Evolutionary conservation across 31 red algal species (phyloP), one percentile per base, ranked within the genome.

Genomic region (Bonnemaisonia californica): DNA sequence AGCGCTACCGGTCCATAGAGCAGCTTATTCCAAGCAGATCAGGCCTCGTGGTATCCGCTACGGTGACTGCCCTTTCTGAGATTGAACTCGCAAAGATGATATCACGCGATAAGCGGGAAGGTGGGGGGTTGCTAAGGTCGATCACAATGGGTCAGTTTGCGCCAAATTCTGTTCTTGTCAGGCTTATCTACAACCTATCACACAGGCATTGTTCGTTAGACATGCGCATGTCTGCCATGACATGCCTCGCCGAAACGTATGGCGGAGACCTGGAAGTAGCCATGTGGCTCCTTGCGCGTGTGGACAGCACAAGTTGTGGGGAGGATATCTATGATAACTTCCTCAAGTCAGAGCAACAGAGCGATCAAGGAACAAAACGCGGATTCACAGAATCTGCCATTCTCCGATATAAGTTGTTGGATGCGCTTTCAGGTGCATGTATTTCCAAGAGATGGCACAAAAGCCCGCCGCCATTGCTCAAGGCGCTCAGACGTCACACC

Each of bases 1-100:
- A 90, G 47, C 64, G 78, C 31, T 82, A 80, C 47, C 71, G 77
- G 26, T 69, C 78, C 16, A 67, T 90, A 19, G 86, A 90, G 58
- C 56, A 77, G 24, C 54, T 90, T 56, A 48, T 82, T 13, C 77
- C 77, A 22, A 57, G 69, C 13, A 34, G 77, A 31, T 76, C 86
- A 35, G 54, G 74, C 29, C 64, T 79, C 4, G 74, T 80, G 13
- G 48, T 47, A 28, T 60, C 74, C 21, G 62, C 84, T 29, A 41
- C 76, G 12, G 23, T 72, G 35, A 73, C 59, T 35, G 84, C 75
- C 19, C 28, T 88, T 3, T 70, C 68, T 11, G 74, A 80, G 18
- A 80, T 88, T 54, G 84, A 88, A 63, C 54, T 88, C 3, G 62
- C 63, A 12, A 80, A 80, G 38, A 41, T 88, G 26, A 39, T 41